Evolutionary conservation across 495 filamentous ascomycete genomes (phyloP).

Genomic region (Aspergillus nanangensis): DNA sequence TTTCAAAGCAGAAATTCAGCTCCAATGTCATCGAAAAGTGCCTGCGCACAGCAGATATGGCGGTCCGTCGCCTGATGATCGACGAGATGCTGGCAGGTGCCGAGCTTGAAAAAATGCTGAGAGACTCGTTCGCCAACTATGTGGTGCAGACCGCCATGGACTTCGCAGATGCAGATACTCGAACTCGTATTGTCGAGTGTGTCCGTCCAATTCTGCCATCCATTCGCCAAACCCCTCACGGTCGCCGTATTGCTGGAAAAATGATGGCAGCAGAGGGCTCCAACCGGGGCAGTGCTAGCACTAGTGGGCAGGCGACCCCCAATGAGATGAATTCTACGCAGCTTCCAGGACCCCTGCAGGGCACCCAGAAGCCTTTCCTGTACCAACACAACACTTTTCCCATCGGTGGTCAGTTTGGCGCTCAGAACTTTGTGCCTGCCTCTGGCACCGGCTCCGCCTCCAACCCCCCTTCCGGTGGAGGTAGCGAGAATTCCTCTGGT

Average conservation of each 20-base stretch:
- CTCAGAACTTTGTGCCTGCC: slow-evolving; percentile 22
- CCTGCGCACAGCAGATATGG: slow-evolving; percentile 68
- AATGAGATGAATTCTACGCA: slow-evolving; percentile 35
- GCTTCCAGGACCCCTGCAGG: slow-evolving; percentile 26
- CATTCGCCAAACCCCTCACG: slow-evolving; percentile 86
- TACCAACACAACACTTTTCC: slow-evolving; percentile 25
- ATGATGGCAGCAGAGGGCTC: slow-evolving; percentile 48
- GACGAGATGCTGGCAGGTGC: slow-evolving; percentile 69
- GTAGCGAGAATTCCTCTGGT: slow-evolving; percentile 23
- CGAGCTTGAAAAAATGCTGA: slow-evolving; percentile 81
- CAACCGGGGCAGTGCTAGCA: slow-evolving; percentile 27
- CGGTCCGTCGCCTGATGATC: slow-evolving; percentile 73
- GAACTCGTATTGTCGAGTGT: slow-evolving; percentile 68
- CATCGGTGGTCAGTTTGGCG: slow-evolving; percentile 20
- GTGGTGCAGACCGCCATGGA: slow-evolving; percentile 96
- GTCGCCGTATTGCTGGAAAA: slow-evolving; percentile 86
- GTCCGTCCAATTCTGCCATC: slow-evolving; percentile 78
- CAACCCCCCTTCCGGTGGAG: slow-evolving; percentile 27
- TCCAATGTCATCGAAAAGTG: slow-evolving; percentile 99
- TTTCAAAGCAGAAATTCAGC: slow-evolving; percentile 98
- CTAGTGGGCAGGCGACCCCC: slow-evolving; percentile 33
- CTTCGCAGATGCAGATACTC: slow-evolving; percentile 66
- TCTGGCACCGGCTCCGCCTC: slow-evolving; percentile 25
- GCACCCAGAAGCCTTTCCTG: slow-evolving; percentile 26
- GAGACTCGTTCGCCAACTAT: slow-evolving; percentile 93